Evolutionary conservation across 2,329 filamentous ascomycete genomes (phyloP).

Genomic region (Verticillium albo-atrum): DNA sequence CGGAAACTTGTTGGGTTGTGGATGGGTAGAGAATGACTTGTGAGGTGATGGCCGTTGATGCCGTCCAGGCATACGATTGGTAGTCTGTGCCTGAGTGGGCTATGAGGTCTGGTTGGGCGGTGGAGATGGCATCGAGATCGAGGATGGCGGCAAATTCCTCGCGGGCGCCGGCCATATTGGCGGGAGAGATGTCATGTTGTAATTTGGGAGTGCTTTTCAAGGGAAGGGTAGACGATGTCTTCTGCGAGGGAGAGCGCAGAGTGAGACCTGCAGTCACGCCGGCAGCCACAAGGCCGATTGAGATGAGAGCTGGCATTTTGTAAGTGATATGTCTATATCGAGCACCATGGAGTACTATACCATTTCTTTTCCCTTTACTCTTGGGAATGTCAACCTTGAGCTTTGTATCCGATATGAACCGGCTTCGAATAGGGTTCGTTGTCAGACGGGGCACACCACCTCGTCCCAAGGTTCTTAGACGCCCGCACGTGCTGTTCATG

Average conservation of each 20-base stretch:
- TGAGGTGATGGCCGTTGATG: neutral
- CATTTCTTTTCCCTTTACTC: no score
- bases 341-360: no score
- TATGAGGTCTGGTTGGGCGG: neutral
- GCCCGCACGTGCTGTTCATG: no score
- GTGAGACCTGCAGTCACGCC: neutral
- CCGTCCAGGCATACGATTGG: neutral
- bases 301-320: neutral
- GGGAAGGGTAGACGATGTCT: neutral
- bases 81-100: constrained; percentile 1
- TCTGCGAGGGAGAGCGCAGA: neutral
- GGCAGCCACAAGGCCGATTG: neutral
- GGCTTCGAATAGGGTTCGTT: no score
- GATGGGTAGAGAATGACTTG: constrained; percentile 57
- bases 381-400: no score
- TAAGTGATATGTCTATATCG: neutral
- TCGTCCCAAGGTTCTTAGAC: no score
- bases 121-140: neutral
- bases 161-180: neutral
- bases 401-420: no score
- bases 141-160: neutral
- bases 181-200: neutral
- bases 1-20: constrained; percentile 69
- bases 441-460: no score
- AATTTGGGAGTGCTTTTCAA: neutral